Evolutionary conservation across 345 rosid genomes (phyloP).

Genomic region (Gossypium herbaceum): DNA sequence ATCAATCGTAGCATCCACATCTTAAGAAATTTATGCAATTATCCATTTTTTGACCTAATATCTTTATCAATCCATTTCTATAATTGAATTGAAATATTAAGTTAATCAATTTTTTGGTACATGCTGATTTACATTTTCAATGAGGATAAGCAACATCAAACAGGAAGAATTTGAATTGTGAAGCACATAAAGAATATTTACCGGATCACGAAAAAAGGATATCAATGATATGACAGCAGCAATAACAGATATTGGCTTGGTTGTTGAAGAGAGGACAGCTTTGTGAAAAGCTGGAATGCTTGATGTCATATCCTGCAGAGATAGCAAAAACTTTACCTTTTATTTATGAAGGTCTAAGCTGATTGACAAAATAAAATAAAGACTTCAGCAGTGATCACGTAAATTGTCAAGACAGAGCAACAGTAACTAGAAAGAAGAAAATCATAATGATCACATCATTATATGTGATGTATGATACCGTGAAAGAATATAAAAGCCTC

Average conservation of each 20-base stretch:
- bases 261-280: slow-evolving; percentile 66
- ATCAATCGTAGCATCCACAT: not conserved
- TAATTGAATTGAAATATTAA: not conserved
- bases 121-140: not conserved
- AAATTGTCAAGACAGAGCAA: not conserved
- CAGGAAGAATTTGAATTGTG: not conserved
- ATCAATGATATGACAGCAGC: slow-evolving; percentile 72
- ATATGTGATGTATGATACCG: not conserved
- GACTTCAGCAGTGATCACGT: not conserved
- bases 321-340: slow-evolving; percentile 19
- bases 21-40: not conserved
- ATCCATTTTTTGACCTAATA: not conserved
- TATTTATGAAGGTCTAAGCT: not conserved
- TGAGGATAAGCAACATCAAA: not conserved
- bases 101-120: not conserved
- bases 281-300: slow-evolving; percentile 64
- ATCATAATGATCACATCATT: not conserved
- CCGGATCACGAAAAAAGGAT: slow-evolving; percentile 61
- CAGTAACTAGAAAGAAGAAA: not conserved
- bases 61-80: not conserved
- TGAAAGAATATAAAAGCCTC: not conserved
- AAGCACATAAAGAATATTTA: slow-evolving; percentile 33
- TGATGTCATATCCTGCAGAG: slow-evolving; percentile 54
- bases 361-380: slow-evolving; percentile 2
- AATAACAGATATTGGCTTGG: slow-evolving; percentile 68